Percentiles rank a stretch among this genome's conserved stretches.
Conservation (phyloP, 768 basidiomycete species). For the Suillus weaverae region DNA sequence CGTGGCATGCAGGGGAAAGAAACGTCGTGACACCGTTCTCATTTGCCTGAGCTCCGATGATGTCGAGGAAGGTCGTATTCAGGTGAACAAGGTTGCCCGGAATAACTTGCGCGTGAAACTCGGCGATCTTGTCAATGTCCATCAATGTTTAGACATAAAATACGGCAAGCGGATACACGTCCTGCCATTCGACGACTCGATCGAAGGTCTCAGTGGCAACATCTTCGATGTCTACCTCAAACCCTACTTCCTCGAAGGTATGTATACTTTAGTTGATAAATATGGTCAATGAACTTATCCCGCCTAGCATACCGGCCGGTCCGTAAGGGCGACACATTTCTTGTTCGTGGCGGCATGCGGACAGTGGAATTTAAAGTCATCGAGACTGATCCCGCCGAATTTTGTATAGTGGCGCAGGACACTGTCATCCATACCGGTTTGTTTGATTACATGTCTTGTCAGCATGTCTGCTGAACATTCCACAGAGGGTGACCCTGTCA, state of each 20-base stretch:
- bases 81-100: conserved; percentile 99
- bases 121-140: conserved; percentile 93
- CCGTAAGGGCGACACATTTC: conserved; percentile 98
- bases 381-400: conserved; percentile 97
- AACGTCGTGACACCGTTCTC: conserved; percentile 95
- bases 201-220: conserved; percentile 97
- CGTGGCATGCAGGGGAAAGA: conserved; percentile 73
- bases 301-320: conserved; percentile 84
- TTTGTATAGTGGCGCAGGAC: conserved; percentile 98
- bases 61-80: conserved; percentile 97
- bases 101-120: conserved; percentile 98
- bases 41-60: conserved; percentile 96
- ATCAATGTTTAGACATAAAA: conserved; percentile 96
- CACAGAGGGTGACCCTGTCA: conserved; percentile 95
- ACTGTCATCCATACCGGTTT: conserved; percentile 92
- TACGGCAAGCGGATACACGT: conserved; percentile 98
- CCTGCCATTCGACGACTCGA: conserved; percentile 96
- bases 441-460: neutral
- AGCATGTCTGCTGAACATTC: conserved; percentile 9
- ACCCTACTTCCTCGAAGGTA: conserved; percentile 97
- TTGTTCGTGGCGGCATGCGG: conserved; percentile 97
- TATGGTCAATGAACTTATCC: conserved; percentile 1
- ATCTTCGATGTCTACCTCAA: conserved; percentile 98
- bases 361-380: conserved; percentile 99
- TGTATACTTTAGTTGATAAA: conserved; percentile 16